Base-by-base conservation (phyloP, 768 basidiomycete species). In the Hemileccinum impolitum region DNA sequence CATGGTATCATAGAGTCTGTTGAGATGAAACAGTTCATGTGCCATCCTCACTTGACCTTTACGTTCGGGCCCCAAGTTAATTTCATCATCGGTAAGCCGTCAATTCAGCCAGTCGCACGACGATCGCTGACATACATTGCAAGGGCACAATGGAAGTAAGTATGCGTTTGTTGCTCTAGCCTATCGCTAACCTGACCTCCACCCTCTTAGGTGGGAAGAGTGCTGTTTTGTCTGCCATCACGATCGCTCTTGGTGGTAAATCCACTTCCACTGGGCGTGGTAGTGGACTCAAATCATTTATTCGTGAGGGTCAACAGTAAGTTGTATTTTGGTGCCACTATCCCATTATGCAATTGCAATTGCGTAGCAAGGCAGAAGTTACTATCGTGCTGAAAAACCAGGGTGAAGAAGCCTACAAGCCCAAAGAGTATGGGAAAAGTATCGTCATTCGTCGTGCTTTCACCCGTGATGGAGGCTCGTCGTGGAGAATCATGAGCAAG, bases 1-100 rank as follows among this genome's bases (percentile, higher is more conserved):
- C 80, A 85, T 58, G 95, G 94, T 5, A 85, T 97, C 56, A 89
- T 97, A 52, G 87, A 91, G 58, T 75, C 77, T 30, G 79, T 96
- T 37, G 87, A 93, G 61, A 82, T 92, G 80, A 77, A 83, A 61
- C 86, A 97, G 62, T 98, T 98, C 71, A 95, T 98, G 94, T 96
- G 94, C 67, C 94, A 98, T 70, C 78, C 83, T 64, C 84, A 77
- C 67, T 75, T 94, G 39, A 84, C 77, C 1, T 90, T 96, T 68
- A 77, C 79, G 2, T 92, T 98, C 54, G 92, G 93, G 0, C 86
- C 89, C 9, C 91, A 94, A 66, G 90, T 99, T 62, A 99, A 98
- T 70, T 98, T 98, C 62, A 90, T 99, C 57, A 95, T 95, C 34
- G 93, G 92, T 85, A 57, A 35, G 79, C 59, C 2, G 6, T 14